Evolutionary conservation across 2,329 filamentous ascomycete species (phyloP), one percentile per base, ranked within the genome.

Genomic region (Calonectria leucothoes): DNA sequence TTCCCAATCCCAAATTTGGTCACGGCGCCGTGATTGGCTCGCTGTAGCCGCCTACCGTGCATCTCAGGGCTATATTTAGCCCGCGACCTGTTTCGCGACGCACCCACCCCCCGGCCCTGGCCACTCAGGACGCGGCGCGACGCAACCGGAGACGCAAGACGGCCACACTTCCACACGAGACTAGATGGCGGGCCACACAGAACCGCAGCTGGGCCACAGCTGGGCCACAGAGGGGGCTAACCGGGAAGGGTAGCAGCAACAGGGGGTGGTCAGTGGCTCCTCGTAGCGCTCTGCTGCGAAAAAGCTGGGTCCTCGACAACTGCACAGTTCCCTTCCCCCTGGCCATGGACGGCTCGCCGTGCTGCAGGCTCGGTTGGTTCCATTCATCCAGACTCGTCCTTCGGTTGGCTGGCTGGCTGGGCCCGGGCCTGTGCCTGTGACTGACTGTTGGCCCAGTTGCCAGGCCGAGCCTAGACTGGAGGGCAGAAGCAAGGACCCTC

Each of bases 61-160:
- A 77, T 76, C 74, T 66, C 75, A 65, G 70, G 61, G 77, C 82
- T 84, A 84, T 82, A 82, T 82, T 83, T 84, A 84, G 82, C 71
- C 74, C 77, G 70, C 73, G 73, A 74, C 67, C 70, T 76, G 80
- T 81, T 81, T 81, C 79, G 80, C 75, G 75, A 77, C 71, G 70
- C 66, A 70, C 65, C 74, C 76, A 23, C 37, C 78, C 57, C 61
- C 27, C 45, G 15, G 48, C 59, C 45, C 65, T 61, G 59, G 51
- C 77, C 76, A 80, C 68, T 79, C 74, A 79, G 69, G 63, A 64
- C 70, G 68, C 71, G 55, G 69, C 67, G 67, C 59, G 65, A 69
- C 67, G 66, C 69, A 76, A 69, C 61, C 70, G 59, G 66, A 72
- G 66, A 51, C 72, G 64, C 69, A 70, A 39, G 35, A 64, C 69